Percentiles rank a stretch among this genome's conserved stretches.
phyloP scores from a whole-genome alignment of 257 asterid genomes.

The Mitragyna speciosa region DNA sequence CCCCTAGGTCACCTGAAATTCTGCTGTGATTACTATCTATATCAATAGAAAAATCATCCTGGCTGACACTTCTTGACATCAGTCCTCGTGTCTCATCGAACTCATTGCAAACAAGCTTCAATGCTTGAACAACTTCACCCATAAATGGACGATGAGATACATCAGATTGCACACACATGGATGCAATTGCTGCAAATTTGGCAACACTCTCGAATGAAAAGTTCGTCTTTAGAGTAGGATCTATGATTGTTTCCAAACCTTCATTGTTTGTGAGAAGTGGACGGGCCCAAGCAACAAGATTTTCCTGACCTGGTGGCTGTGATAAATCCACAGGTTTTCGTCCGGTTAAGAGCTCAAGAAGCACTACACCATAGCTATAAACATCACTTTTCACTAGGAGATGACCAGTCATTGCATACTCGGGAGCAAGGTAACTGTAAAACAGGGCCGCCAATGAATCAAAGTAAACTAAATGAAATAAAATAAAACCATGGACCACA shows the following conservation, averaged over 20 bases:
- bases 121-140: constrained; percentile 97
- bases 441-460: background rate
- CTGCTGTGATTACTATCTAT: constrained; percentile 39
- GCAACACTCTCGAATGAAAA: constrained; percentile 51
- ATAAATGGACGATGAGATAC: constrained; percentile 95
- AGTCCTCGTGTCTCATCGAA: constrained; percentile 57
- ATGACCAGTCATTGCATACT: constrained; percentile 99
- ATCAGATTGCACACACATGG: constrained; percentile 97
- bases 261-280: constrained; percentile 64
- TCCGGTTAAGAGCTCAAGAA: constrained; percentile 87
- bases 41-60: constrained; percentile 44
- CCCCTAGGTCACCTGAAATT: constrained; percentile 44
- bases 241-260: constrained; percentile 61
- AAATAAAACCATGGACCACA: background rate
- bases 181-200: constrained; percentile 84
- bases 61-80: constrained; percentile 64
- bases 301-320: constrained; percentile 90
- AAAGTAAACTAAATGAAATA: too few relatives aligned
- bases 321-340: constrained; percentile 84
- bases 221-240: constrained; percentile 41
- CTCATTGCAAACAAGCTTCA: constrained; percentile 85
- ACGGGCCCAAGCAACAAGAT: constrained; percentile 87
- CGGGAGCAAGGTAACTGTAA: constrained; percentile 88
- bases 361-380: constrained; percentile 94
- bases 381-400: constrained; percentile 94